phyloP scores from a whole-genome alignment of 345 rosid genomes.

The Kandelia obovata region DNA sequence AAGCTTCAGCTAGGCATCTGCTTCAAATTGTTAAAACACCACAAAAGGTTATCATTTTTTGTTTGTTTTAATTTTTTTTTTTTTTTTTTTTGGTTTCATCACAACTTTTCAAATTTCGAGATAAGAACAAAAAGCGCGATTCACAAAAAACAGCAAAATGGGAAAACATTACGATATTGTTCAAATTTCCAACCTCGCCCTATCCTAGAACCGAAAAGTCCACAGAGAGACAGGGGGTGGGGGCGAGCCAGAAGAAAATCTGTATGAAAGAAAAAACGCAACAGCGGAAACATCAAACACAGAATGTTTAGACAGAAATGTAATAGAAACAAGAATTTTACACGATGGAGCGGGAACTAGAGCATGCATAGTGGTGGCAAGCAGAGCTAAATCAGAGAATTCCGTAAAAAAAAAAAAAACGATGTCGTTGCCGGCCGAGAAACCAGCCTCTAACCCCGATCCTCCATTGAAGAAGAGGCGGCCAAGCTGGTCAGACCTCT shows the following conservation, averaged over 20 bases:
- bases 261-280: not conserved
- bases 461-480: conserved; percentile 37
- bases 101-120: conserved; percentile 7
- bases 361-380: not conserved
- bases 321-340: not conserved
- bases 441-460: conserved; percentile 34
- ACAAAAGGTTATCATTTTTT: no score
- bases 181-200: conserved; percentile 26
- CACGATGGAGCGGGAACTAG: not conserved
- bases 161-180: not conserved
- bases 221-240: not conserved
- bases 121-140: conserved; percentile 29
- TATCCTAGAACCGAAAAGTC: conserved; percentile 24
- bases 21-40: no score
- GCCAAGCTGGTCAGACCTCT: conserved; percentile 57
- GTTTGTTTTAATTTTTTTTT: no score
- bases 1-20: no score
- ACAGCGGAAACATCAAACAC: not conserved
- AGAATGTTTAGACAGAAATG: not conserved
- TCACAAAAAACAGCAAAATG: not conserved
- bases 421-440: conserved; percentile 52
- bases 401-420: not conserved
- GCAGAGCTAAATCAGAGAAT: conserved; percentile 5
- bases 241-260: not conserved
- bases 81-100: no score